A percentile compares a stretch with the other conserved stretches of the same genome.
These are phyloP conservation scores for Urtica urens DNA, from an alignment of 306 rosid genomes.

Conservation along the genomic window DNA sequence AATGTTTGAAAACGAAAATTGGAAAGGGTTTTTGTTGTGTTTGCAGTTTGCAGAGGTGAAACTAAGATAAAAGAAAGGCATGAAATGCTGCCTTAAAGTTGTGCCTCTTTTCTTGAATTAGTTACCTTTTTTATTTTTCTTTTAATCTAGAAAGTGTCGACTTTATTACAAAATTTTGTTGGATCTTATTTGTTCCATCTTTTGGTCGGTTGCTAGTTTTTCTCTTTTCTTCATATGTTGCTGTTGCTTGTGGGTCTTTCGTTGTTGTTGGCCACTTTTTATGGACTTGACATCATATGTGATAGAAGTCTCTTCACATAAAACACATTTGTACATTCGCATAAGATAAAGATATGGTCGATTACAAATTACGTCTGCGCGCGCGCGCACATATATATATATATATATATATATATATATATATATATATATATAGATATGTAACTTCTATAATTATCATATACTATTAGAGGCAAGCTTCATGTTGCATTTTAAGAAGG, in stretches of 20 bases:
- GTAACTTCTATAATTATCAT: too few relatives aligned
- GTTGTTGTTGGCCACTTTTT: neutral
- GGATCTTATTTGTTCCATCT: conserved; percentile 25
- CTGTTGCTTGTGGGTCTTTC: conserved; percentile 23
- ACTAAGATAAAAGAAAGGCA: too few relatives aligned
- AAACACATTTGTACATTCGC: too few relatives aligned
- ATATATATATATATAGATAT: too few relatives aligned
- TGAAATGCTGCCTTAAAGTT: conserved; percentile 17
- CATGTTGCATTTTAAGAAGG: too few relatives aligned
- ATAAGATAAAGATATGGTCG: too few relatives aligned
- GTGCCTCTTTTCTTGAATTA: neutral
- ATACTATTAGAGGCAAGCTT: too few relatives aligned
- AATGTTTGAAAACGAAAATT: too few relatives aligned
- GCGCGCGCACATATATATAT: too few relatives aligned
- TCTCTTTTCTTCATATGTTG: conserved; percentile 19
- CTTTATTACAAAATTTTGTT: conserved; percentile 1
- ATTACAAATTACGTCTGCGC: too few relatives aligned
- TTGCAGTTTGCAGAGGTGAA: conserved; percentile 13
- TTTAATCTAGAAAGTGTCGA: conserved; percentile 6
- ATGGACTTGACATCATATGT: neutral
- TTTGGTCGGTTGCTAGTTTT: conserved; percentile 38
- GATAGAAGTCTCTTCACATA: too few relatives aligned
- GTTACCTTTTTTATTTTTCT: conserved; percentile 13
- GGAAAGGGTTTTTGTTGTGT: neutral
- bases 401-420: too few relatives aligned